Conservation (phyloP, 768 basidiomycete species). For the Lactifluus subvellereus region DNA sequence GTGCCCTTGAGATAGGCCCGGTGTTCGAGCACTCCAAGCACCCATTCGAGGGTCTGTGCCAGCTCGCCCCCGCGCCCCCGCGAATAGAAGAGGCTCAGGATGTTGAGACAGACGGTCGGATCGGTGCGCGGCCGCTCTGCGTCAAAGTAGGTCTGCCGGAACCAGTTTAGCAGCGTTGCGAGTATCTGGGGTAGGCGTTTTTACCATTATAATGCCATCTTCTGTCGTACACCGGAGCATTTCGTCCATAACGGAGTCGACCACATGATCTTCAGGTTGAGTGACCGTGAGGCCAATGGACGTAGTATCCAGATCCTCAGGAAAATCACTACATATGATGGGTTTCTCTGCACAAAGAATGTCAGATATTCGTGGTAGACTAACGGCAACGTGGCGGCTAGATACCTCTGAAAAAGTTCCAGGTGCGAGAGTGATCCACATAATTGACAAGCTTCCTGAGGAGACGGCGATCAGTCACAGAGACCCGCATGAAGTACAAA, state of each 20-base stretch:
- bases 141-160: conserved; percentile 47
- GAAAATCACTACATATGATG: conserved; percentile 34
- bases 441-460: conserved; percentile 39
- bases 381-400: conserved; percentile 35
- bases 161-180: conserved; percentile 1
- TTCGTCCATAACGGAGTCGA: conserved; percentile 47
- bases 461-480: background rate
- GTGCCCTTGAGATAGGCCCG: conserved; percentile 52
- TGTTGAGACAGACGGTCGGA: conserved; percentile 49
- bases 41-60: no score
- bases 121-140: conserved; percentile 46
- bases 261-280: conserved; percentile 30
- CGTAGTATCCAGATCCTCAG: conserved; percentile 54
- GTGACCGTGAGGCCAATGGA: conserved; percentile 46
- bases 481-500: background rate
- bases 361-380: background rate
- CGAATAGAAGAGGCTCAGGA: conserved; percentile 45
- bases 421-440: conserved; percentile 37
- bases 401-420: conserved; percentile 51
- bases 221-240: conserved; percentile 46
- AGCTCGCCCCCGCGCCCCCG: conserved; percentile 37
- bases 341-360: no score
- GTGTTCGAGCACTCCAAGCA: no score
- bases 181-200: background rate
- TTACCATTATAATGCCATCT: conserved; percentile 42